Conservation (phyloP, 306 rosid species). For the Lathyrus tuberosus region DNA sequence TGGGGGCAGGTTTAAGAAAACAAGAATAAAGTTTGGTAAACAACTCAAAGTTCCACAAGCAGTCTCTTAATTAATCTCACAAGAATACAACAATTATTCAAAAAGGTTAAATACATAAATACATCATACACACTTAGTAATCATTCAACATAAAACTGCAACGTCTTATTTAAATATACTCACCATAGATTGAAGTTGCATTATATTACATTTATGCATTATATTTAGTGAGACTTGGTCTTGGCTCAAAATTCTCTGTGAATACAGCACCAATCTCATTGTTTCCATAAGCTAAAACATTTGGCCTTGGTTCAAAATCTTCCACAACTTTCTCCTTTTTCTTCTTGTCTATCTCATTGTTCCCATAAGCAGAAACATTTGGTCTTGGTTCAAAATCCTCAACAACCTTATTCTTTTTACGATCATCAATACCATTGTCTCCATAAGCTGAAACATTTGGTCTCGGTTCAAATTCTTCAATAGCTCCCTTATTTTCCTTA, state of each 20-base stretch:
- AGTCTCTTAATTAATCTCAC: not conserved
- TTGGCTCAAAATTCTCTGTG: not conserved
- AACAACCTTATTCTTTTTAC: not conserved
- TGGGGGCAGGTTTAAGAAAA: too few relatives aligned
- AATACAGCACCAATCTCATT: not conserved
- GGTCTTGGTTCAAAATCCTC: constrained; percentile 34
- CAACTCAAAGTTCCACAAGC: not conserved
- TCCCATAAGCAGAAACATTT: constrained; percentile 15
- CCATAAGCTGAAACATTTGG: constrained; percentile 30
- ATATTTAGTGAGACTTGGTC: not conserved
- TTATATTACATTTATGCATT: not conserved
- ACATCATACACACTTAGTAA: not conserved
- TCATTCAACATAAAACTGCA: not conserved
- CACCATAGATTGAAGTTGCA: not conserved
- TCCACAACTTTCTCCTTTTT: not conserved
- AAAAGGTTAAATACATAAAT: not conserved
- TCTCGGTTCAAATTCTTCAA: constrained; percentile 30
- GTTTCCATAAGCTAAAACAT: constrained; percentile 6
- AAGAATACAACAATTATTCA: constrained; percentile 3
- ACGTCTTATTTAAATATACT: constrained; percentile 1
- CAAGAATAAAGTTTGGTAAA: not conserved
- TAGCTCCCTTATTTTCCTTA: not conserved
- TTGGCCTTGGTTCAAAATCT: constrained; percentile 35
- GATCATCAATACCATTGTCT: not conserved
- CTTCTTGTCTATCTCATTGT: not conserved